phyloP scores from a whole-genome alignment of 768 basidiomycete genomes.

The Leccinum arenicola region DNA sequence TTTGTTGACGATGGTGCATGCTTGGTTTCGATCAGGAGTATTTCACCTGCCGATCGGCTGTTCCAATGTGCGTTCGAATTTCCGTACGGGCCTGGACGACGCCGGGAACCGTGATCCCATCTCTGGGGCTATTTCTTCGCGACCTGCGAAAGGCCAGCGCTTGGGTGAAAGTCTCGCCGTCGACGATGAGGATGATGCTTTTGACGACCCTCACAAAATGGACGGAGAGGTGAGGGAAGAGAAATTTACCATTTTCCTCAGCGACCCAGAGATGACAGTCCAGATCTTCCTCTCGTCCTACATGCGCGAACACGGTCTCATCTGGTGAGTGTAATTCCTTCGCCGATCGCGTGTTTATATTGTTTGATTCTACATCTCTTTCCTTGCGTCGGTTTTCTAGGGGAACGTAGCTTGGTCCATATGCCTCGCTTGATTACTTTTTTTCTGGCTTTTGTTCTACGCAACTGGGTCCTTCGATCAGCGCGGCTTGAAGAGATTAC shows the following conservation, averaged over 20 bases:
- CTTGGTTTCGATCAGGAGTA: constrained; percentile 33
- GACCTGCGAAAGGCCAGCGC: constrained; percentile 27
- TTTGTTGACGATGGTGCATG: not conserved
- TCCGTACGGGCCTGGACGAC: constrained; percentile 34
- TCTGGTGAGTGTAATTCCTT: constrained; percentile 48
- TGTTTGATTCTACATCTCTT: not conserved
- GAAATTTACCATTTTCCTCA: constrained; percentile 51
- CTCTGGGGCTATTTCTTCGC: not conserved
- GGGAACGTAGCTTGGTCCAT: constrained; percentile 45
- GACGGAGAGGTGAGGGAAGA: constrained; percentile 40
- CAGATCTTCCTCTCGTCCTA: constrained; percentile 71
- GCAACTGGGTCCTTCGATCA: constrained; percentile 53
- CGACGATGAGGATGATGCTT: constrained; percentile 34
- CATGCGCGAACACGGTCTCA: constrained; percentile 63
- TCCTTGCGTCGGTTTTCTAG: constrained; percentile 25
- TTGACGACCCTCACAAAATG: constrained; percentile 31
- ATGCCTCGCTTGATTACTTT: constrained; percentile 56
- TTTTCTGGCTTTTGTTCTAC: constrained; percentile 62
- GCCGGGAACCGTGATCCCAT: not conserved
- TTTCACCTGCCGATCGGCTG: constrained; percentile 51
- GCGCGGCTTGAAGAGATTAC: constrained; percentile 42
- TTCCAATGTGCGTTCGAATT: constrained; percentile 56
- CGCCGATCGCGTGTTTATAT: not conserved
- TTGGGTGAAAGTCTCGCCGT: constrained; percentile 9
- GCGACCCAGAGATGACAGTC: constrained; percentile 55